Evolutionary conservation across 108 stramenopile species (phyloP), one percentile per base, ranked within the genome.

Genomic region (Hondaea fermentalgiana): DNA sequence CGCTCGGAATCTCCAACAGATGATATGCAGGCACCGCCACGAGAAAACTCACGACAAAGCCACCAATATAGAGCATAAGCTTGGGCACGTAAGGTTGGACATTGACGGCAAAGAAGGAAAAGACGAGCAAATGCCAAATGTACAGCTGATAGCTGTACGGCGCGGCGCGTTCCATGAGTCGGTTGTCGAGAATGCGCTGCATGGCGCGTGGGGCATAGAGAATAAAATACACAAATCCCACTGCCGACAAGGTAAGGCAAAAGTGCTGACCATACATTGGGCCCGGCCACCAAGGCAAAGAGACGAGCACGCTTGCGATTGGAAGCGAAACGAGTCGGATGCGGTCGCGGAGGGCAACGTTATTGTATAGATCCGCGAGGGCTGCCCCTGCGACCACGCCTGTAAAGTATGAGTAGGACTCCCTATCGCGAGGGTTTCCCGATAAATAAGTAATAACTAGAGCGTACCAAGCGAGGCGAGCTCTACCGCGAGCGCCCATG

Each of bases 301-400:
- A 83, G 1, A 83, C 5, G 14, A 83, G 12, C 12, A 53, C 12
- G 25, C 10, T 21, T 23, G 76, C 76, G 49, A 83, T 12, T 1
- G 28, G 17, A 8, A 53, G 49, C 6, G 6, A 12, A 45, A 45
- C 76, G 49, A 23, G 43, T 12, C 45, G 76, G 16, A 23, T 21
- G 12, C 17, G 76, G 10, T 35, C 51, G 44, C 25, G 23, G 6
- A 83, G 28, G 6, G 19, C 45, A 23, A 21, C 12, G 76, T 83
- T 47, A 45, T 83, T 83, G 76, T 83, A 83, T 12, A 83, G 12
- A 83, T 83, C 76, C 23, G 76, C 76, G 43, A 83, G 45, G n/a
- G 17, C 76, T 16, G 28, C 76, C 16, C 76, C 76, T 8, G 28
- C 25, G n/a, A 83, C 76, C 8, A 83, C 76, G 1, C 49, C 45